Conservation (phyloP, 306 rosid species). For the Inga leiocalycina region DNA sequence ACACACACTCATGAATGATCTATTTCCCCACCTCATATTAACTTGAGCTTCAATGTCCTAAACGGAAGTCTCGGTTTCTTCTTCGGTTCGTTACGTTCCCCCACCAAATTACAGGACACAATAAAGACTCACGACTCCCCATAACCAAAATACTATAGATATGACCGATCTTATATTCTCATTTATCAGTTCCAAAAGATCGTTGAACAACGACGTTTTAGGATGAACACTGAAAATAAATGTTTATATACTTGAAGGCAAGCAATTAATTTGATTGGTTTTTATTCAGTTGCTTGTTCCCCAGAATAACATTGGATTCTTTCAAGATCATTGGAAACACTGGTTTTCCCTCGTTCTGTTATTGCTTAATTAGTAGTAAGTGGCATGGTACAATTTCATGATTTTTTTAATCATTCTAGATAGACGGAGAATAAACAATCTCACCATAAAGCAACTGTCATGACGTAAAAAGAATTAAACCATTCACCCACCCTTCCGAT, state of each 20-base stretch:
- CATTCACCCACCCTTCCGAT: constrained; percentile 44
- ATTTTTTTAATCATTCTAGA: constrained; percentile 25
- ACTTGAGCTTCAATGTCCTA: background rate
- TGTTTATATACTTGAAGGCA: background rate
- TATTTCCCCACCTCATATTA: background rate
- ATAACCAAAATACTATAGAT: background rate
- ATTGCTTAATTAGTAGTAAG: background rate
- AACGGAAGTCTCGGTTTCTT: background rate
- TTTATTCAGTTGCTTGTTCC: background rate
- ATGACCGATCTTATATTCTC: background rate
- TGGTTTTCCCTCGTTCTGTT: constrained; percentile 30
- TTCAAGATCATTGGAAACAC: constrained; percentile 2
- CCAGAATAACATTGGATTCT: constrained; percentile 42
- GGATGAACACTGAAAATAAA: background rate
- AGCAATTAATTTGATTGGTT: background rate
- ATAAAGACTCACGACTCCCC: background rate
- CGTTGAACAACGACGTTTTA: background rate
- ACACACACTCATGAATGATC: background rate
- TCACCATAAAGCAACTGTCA: constrained; percentile 46
- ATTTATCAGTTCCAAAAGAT: background rate
- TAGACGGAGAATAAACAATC: constrained; percentile 56
- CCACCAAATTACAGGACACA: background rate
- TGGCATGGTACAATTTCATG: background rate
- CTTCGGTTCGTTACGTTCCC: background rate
- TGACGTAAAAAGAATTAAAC: constrained; percentile 36